phyloP scores from a whole-genome alignment of 2,329 filamentous ascomycete species.

The Trichoderma sp. region DNA sequence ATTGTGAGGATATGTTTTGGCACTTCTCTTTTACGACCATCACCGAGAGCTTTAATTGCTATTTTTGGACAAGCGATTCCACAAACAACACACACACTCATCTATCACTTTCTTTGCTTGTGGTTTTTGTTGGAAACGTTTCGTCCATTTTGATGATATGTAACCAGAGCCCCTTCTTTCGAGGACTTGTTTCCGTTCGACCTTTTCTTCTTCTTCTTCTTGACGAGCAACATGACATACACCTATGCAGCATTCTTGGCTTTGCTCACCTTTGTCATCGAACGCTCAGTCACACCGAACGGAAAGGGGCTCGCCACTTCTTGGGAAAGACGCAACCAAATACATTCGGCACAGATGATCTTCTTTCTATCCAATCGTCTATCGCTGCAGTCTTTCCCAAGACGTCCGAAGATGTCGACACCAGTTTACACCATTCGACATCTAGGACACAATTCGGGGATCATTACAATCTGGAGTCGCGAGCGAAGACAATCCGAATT shows the following conservation, averaged over 20 bases:
- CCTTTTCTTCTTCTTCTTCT: background rate
- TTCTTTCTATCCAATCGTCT: background rate
- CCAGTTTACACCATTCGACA: background rate
- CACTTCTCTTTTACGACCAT: background rate
- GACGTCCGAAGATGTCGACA: background rate
- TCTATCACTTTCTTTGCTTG: background rate
- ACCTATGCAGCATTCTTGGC: background rate
- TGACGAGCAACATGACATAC: background rate
- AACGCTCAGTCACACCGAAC: background rate
- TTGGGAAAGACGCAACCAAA: background rate
- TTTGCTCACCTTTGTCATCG: background rate
- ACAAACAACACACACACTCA: background rate
- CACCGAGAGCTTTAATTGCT: background rate
- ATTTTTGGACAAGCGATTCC: constrained; percentile 5
- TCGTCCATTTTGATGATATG: constrained; percentile 6
- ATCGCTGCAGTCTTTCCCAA: background rate
- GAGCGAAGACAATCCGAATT: background rate
- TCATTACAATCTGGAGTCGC: background rate
- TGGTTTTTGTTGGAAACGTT: background rate
- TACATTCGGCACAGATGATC: background rate
- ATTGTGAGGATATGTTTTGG: constrained; percentile 14
- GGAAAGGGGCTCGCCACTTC: background rate
- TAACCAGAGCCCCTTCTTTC: background rate
- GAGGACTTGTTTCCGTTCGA: background rate
- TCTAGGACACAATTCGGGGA: background rate